A percentile compares a stretch with the other conserved stretches of the same genome.
These are phyloP conservation scores for Trypanosoma boissoni DNA, from an alignment of 208 protist species.

Conservation along the genomic window DNA sequence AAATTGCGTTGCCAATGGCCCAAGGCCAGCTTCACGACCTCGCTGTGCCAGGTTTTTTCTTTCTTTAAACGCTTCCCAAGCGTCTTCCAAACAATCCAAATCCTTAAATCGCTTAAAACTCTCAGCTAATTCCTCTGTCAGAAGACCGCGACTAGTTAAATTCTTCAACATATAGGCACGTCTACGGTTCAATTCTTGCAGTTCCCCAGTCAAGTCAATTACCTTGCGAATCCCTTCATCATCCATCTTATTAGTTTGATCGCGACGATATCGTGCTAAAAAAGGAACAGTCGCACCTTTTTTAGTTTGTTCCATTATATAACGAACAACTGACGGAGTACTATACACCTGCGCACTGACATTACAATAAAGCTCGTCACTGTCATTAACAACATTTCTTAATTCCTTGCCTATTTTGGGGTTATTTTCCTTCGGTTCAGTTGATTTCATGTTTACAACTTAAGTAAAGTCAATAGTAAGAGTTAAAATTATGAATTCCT, in stretches of 20 bases:
- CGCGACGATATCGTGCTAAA: conserved; percentile 81
- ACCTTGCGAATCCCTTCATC: conserved; percentile 54
- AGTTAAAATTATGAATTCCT: too few relatives aligned
- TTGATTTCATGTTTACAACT: too few relatives aligned
- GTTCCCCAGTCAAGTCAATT: conserved; percentile 67
- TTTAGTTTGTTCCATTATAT: conserved; percentile 56
- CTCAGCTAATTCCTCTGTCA: conserved; percentile 47
- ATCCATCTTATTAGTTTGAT: conserved; percentile 68
- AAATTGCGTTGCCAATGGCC: conserved; percentile 40
- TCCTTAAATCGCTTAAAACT: conserved; percentile 50
- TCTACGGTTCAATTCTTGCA: conserved; percentile 61
- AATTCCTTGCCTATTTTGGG: too few relatives aligned
- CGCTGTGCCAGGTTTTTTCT: conserved; percentile 62
- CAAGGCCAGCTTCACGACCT: conserved; percentile 68
- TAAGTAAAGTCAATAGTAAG: too few relatives aligned
- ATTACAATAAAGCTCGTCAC: conserved; percentile 27
- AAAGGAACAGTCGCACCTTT: conserved; percentile 86
- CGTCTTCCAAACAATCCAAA: conserved; percentile 74
- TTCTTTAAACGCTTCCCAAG: conserved; percentile 84
- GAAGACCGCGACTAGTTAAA: conserved; percentile 59
- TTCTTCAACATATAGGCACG: conserved; percentile 79
- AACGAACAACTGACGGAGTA: conserved; percentile 32
- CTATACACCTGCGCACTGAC: conserved; percentile 42
- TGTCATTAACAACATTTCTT: too few relatives aligned
- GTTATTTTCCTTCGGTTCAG: too few relatives aligned